Percentiles rank a stretch among this genome's conserved stretches.
Evolutionary conservation across 2,329 filamentous ascomycete species (phyloP).

Genomic region (Arthroderma uncinatum): DNA sequence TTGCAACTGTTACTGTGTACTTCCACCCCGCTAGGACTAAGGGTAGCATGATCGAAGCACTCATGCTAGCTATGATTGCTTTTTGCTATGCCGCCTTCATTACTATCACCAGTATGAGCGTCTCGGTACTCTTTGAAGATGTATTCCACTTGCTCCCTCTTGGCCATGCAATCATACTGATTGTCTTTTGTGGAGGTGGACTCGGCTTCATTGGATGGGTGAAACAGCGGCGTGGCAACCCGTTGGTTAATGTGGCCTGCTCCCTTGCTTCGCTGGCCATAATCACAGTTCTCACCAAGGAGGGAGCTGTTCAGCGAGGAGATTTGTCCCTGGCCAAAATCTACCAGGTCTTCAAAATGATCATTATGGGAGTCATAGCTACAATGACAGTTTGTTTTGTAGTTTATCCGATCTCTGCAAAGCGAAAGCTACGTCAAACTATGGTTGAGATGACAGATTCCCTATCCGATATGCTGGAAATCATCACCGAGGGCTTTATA

Average conservation of each 20-base stretch:
- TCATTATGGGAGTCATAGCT: constrained; percentile 63
- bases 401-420: constrained; percentile 67
- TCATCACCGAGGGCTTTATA: constrained; percentile 73
- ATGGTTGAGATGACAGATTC: constrained; percentile 63
- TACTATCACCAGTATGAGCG: constrained; percentile 76
- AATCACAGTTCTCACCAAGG: constrained; percentile 82
- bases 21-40: constrained; percentile 81
- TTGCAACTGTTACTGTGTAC: constrained; percentile 87
- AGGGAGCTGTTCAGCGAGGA: constrained; percentile 72
- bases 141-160: constrained; percentile 54
- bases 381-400: constrained; percentile 65
- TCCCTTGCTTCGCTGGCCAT: constrained; percentile 79
- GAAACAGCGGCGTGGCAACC: constrained; percentile 67
- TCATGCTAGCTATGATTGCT: constrained; percentile 62
- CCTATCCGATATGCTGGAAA: constrained; percentile 67
- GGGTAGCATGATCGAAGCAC: constrained; percentile 82
- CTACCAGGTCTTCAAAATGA: constrained; percentile 69
- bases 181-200: constrained; percentile 75
- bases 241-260: constrained; percentile 71
- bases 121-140: constrained; percentile 66
- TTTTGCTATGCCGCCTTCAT: constrained; percentile 68
- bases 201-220: constrained; percentile 81
- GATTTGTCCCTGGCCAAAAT: constrained; percentile 75
- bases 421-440: constrained; percentile 59
- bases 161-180: constrained; percentile 66